Base-by-base conservation (phyloP, 495 filamentous ascomycete genomes). In the Apodospora peruviana region DNA sequence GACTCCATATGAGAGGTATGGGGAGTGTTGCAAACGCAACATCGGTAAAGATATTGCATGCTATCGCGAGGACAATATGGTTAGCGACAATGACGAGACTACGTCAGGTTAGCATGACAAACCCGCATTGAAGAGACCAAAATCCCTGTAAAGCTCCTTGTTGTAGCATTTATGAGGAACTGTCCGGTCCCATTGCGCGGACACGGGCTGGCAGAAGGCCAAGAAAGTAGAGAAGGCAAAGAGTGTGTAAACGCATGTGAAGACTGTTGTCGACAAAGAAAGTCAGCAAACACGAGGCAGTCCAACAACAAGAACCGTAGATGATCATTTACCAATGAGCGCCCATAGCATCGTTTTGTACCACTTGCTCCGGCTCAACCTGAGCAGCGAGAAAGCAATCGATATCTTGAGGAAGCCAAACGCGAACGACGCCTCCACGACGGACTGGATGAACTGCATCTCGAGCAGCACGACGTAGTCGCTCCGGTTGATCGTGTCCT, bases 381-480 rank as follows among this genome's bases (percentile, higher is more conserved):
- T 37, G 1, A 64, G 46, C 3, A 66, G 54, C 9, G 63, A 66
- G 38, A 66, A 12, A 17, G 66, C 68, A 34, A 75, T 68, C 1
- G 73, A 73, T 39, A 74, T 61, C 58, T 76, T 76, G 51, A 74
- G 63, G 10, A 73, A 59, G 22, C 66, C 65, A 48, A 74, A 69
- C 0, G 63, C 70, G 47, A 65, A 65, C 11, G 51, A 55, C 11
- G 70, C 55, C 40, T 70, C 69, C 22, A 71, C 61, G 14, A 56
- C 57, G 29, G 68, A 67, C 10, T 69, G 65, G 34, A 66, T 64
- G 23, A 69, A 75, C 32, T 69, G 68, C 36, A 68, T 58, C 35
- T 70, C 69, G 41, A 69, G 58, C 3, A 67, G 59, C 12, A 65
- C 62, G 4, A 61, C 37, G 34, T 53, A 45, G n/a, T 67, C 56